Evolutionary conservation across 2,329 filamentous ascomycete species (phyloP), one percentile per base, ranked within the genome.

Genomic region (Magnaporthiopsis incrustans): DNA sequence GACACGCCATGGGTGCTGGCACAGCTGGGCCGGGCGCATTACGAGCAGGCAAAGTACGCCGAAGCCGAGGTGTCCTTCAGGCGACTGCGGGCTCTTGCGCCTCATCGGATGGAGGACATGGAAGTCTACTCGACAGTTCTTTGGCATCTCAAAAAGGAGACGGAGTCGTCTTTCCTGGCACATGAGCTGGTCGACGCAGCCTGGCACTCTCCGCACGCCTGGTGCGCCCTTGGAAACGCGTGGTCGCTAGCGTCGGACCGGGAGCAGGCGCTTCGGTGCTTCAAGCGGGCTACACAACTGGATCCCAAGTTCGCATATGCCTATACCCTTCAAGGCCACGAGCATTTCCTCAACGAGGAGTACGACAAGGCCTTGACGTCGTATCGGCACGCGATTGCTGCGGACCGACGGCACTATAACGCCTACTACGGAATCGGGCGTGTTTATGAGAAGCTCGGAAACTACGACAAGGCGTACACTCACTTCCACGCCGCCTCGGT

Each of bases 71-170:
- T 90, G 68, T 90, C 88, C 71, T 99, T 97, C 74, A 83, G 87
- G 65, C 87, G 88, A 64, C 85, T 99, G 68, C 88, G 92, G 62
- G 85, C 89, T 38, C 82, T 95, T 69, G 88, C 91, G 15, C 94
- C 94, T 1, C 90, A 91, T 1, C 87, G 91, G 4, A 82, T 96
- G 59, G 90, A 96, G 72, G 93, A 97, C 72, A 97, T 98, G 93
- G 95, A 99, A 73, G 88, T 98, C 50, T 99, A 97, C 77, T 98
- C 94, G 18, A 99, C 95, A 0, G 89, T 96, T n/a, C 82, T 99
- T n/a, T 99, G 96, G 95, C 93, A 97, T 75, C 79, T 97, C 67
- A 97, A 96, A 76, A 89, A 90, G 67, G 94, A 97, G 72, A 90
- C 92, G 0, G 91, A 97, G 66, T 82, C 99, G 27, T 93, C 94